phyloP scores from a whole-genome alignment of 495 filamentous ascomycete species.

The Penicillium arizonense region DNA sequence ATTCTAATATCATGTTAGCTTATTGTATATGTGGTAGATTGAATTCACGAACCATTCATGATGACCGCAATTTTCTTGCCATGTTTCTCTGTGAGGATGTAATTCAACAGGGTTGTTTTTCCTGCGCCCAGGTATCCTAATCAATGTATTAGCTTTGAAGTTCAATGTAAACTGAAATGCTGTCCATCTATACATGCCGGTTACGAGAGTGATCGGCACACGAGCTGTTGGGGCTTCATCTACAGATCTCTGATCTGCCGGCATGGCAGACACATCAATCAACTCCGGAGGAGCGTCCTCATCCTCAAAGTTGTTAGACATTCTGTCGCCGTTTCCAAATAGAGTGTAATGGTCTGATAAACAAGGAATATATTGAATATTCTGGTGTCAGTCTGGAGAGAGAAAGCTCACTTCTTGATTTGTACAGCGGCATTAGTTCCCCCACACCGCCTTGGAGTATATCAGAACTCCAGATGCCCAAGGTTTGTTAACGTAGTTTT shows the following conservation, averaged over 20 bases:
- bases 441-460: too few relatives aligned
- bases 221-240: slow-evolving; percentile 40
- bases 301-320: slow-evolving; percentile 55
- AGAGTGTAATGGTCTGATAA: not conserved
- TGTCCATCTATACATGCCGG: slow-evolving; percentile 52
- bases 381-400: too few relatives aligned
- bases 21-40: not conserved
- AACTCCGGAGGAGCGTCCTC: slow-evolving; percentile 74
- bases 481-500: too few relatives aligned
- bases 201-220: slow-evolving; percentile 94
- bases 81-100: slow-evolving; percentile 90
- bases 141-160: not conserved
- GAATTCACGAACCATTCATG: slow-evolving; percentile 68
- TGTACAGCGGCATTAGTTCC: not conserved
- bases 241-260: slow-evolving; percentile 19
- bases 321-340: not conserved
- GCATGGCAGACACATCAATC: slow-evolving; percentile 50
- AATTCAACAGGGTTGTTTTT: slow-evolving; percentile 94
- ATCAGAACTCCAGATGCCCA: too few relatives aligned
- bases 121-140: slow-evolving; percentile 86
- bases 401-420: not conserved
- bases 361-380: not conserved
- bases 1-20: slow-evolving; percentile 58
- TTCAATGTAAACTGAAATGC: not conserved
- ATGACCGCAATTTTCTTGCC: slow-evolving; percentile 98